Percentiles rank a stretch among this genome's conserved stretches.
Conservation (phyloP, 495 filamentous ascomycete genomes). For the Podospora tetraspora region DNA sequence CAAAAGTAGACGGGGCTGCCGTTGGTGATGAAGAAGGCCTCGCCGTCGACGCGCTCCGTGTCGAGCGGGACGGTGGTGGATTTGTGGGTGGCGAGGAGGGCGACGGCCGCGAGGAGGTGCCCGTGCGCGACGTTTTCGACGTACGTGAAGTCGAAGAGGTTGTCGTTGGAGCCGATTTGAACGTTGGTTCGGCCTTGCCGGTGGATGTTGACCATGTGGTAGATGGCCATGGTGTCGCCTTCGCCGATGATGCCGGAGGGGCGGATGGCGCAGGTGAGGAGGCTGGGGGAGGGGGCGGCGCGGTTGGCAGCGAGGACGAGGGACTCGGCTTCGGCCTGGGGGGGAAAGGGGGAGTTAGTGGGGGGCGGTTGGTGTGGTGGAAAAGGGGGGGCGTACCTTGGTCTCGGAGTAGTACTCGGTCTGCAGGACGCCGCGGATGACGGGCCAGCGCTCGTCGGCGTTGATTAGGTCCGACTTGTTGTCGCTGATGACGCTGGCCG, state of each 20-base stretch:
- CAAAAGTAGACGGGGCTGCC: conserved; percentile 91
- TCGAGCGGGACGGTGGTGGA: conserved; percentile 57
- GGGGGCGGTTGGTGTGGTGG: background rate
- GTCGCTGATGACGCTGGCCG: conserved; percentile 81
- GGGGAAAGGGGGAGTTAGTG: conserved; percentile 13
- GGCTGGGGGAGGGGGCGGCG: conserved; percentile 46
- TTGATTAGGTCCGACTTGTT: conserved; percentile 75
- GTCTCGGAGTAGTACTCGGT: conserved; percentile 89
- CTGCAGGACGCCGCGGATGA: conserved; percentile 63
- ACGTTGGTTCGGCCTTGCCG: conserved; percentile 63
- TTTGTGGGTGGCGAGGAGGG: conserved; percentile 59
- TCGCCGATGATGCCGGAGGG: conserved; percentile 90
- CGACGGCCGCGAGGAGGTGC: conserved; percentile 64
- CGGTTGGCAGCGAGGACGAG: conserved; percentile 83
- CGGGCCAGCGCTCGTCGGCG: conserved; percentile 82
- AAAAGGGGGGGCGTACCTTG: conserved; percentile 49
- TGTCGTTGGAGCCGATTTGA: conserved; percentile 84
- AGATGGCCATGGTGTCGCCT: conserved; percentile 66
- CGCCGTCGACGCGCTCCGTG: conserved; percentile 80
- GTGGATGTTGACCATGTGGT: conserved; percentile 60
- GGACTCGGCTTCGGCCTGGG: conserved; percentile 77
- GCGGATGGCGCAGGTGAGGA: conserved; percentile 75
- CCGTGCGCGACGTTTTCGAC: conserved; percentile 73
- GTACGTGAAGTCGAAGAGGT: conserved; percentile 82
- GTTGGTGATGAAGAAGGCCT: conserved; percentile 95